Base-by-base conservation (phyloP, 169 alveolate genomes). In the Ichthyophthirius multifiliis region DNA sequence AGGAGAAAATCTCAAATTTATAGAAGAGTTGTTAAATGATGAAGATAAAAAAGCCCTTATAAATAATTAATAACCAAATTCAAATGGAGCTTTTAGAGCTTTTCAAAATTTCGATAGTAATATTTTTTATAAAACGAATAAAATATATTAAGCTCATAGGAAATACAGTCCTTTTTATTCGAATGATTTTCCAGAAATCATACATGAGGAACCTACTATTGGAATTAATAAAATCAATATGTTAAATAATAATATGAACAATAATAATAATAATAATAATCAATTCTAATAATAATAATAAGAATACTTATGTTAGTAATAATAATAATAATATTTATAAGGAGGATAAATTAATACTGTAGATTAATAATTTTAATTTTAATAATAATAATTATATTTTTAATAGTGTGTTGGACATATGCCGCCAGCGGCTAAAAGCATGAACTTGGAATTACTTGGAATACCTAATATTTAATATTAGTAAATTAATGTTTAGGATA, bases 21-120 rank as follows among this genome's bases (percentile, higher is more conserved):
- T 81, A n/a, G 86, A 81, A 47, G 81, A 81, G 55, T 46, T 81
- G 20, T 43, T 81, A 39, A 46, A 71, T 16, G 86, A 81, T 43
- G 71, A 74, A 37, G 84, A 78, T 18, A 55, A 55, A 16, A 6
- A 55, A 9, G 23, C 71, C 1, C 39, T 55, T 20, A 39, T 34
- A 1, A 34, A 55, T 55, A 34, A 55, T n/a, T 27, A 39, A 55
- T 10, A 23, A 4, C 71, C 71, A 4, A 55, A 55, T 7, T 55
- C 71, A 15, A 55, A 34, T 55, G 71, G 71, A 27, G 31, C 71
- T 55, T 55, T 55, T 39, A 34, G 71, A 27, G 71, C 71, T 55
- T 55, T 55, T 18, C 31, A 55, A 23, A 39, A 39, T 4, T 55
- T 27, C 13, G 71, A 55, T 27, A 55, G 31, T 55, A 55, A 55